Conservation (phyloP, 1,284 basidiomycete species). For the Cronartium quercuum region DNA sequence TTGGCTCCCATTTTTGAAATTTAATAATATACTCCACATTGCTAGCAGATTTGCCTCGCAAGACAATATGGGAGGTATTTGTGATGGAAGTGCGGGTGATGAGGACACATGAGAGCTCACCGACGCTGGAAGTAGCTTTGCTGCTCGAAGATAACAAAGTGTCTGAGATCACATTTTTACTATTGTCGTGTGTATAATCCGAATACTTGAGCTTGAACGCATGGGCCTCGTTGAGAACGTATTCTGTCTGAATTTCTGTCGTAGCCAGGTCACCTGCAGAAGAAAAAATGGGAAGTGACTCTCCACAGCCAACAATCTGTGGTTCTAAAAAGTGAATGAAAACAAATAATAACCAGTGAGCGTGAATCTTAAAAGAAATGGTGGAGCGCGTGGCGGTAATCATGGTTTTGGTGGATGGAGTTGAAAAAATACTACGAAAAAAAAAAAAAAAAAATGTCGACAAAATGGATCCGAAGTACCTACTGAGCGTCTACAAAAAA, state of each 20-base stretch:
- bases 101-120: background rate
- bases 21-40: too few relatives aligned
- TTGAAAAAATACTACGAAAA: background rate
- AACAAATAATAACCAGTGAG: background rate
- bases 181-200: conserved; percentile 5
- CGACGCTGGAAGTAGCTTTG: conserved; percentile 8
- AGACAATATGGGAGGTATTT: too few relatives aligned
- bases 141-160: background rate
- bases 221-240: conserved; percentile 20
- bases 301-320: conserved; percentile 5
- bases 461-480: too few relatives aligned
- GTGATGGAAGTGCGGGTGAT: background rate
- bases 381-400: background rate
- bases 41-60: too few relatives aligned
- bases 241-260: background rate
- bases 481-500: too few relatives aligned
- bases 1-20: too few relatives aligned
- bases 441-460: background rate
- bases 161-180: background rate
- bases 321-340: background rate
- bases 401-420: background rate
- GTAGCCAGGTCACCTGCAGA: background rate
- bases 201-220: conserved; percentile 11
- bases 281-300: conserved; percentile 30
- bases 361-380: background rate